Evolutionary conservation across 495 filamentous ascomycete genomes (phyloP), one percentile per base, ranked within the genome.

Genomic region (Gamarada debralockiae): DNA sequence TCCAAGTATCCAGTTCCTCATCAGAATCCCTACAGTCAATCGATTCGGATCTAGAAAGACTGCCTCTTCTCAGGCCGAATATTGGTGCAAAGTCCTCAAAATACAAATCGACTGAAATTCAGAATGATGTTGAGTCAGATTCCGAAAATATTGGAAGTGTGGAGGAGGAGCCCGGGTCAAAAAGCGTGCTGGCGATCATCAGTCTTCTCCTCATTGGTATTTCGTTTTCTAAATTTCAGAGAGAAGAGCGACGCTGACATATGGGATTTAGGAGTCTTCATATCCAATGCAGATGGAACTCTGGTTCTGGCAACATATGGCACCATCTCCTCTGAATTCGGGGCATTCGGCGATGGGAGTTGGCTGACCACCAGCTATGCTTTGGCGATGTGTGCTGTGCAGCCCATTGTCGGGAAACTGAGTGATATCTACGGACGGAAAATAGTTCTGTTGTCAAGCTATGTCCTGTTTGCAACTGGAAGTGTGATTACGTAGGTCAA

Each of bases 321-420:
- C 7, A 70, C 65, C 31, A 82, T 89, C 29, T 79, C 84, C 0
- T 89, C 85, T 29, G 79, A 87, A 50, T 87, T 88, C 65, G 68
- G 80, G 53, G 71, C 70, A 25, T 60, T 87, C 9, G 71, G 70
- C 7, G 71, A 79, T 53, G 82, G 80, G 1, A 81, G 71, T 49
- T 89, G 84, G 85, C 61, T 89, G n/a, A 77, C 84, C 9, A 84
- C 82, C 5, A 77, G 74, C 39, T 88, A 84, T 59, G 72, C 73
- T 0, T 63, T 89, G 3, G 82, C 82, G 13, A 67, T 75, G 0
- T 82, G 79, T 15, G 78, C 79, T 1, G 79, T 77, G 0, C 82
- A 87, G 52, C 76, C 75, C 6, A 61, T 80, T 62, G 72, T 84
- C 2, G 73, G 71, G 0, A 77, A 76, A 31, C 56, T 78, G 13